Percentiles rank a stretch among this genome's conserved stretches.
Conservation (phyloP, 371 early-diverging fungal species). For the Entomophthora muscae region DNA sequence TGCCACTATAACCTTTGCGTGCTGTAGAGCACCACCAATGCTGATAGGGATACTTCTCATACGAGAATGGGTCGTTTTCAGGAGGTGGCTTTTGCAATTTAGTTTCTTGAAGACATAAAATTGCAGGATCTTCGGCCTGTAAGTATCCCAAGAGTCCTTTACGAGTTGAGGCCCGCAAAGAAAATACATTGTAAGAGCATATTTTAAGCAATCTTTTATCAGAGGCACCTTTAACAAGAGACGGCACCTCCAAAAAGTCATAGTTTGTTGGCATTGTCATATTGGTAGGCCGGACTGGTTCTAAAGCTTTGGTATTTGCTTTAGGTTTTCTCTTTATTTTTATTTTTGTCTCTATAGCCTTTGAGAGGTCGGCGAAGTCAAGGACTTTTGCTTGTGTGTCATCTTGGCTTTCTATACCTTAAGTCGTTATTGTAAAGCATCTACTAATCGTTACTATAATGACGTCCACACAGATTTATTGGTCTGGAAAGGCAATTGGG, state of each 20-base stretch:
- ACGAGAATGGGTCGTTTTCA: slow-evolving; percentile 23
- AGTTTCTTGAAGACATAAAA: slow-evolving; percentile 74
- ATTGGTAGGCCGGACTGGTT: background rate
- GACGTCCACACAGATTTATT: no score
- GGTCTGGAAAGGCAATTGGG: no score
- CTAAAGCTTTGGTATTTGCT: no score
- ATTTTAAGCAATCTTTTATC: slow-evolving; percentile 28
- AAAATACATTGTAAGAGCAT: slow-evolving; percentile 68
- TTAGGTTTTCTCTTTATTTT: no score
- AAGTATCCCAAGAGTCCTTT: slow-evolving; percentile 66
- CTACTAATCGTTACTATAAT: no score
- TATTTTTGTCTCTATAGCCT: no score
- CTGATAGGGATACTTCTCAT: slow-evolving; percentile 43
- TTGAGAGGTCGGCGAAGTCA: no score
- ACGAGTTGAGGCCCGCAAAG: slow-evolving; percentile 47
- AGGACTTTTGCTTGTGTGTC: no score
- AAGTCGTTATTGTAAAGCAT: no score
- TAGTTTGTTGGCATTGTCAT: background rate
- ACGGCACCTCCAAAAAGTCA: background rate
- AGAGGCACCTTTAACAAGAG: background rate
- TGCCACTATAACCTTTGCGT: slow-evolving; percentile 74
- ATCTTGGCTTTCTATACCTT: no score
- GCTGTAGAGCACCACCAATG: slow-evolving; percentile 39
- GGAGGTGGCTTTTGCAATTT: slow-evolving; percentile 25
- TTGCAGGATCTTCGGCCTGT: slow-evolving; percentile 64